phyloP scores from a whole-genome alignment of 1,284 basidiomycete species.

The Tilletia setariae region DNA sequence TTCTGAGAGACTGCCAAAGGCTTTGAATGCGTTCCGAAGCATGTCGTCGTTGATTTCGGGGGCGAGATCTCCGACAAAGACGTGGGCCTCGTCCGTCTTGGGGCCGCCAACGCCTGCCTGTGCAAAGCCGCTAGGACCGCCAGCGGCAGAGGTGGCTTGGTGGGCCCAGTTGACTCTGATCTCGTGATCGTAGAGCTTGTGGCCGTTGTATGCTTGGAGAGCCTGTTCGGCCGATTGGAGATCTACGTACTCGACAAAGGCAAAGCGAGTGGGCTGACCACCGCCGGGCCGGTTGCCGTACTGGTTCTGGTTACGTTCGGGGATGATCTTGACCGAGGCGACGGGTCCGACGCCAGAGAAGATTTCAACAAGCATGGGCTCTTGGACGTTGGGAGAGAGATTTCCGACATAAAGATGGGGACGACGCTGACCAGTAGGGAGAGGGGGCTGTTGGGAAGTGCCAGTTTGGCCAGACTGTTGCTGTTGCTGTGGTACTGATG shows the following conservation, averaged over 20 bases:
- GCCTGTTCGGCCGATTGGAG: constrained; percentile 97
- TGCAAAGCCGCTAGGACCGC: constrained; percentile 2
- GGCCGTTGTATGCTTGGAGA: constrained; percentile 89
- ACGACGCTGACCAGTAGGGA: constrained; percentile 44
- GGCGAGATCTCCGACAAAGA: constrained; percentile 95
- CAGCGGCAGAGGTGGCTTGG: constrained; percentile 25
- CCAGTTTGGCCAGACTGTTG: neutral
- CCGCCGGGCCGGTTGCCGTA: constrained; percentile 56
- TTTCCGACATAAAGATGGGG: constrained; percentile 98
- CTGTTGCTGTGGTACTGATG: neutral
- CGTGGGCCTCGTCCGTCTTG: constrained; percentile 94
- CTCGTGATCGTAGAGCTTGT: constrained; percentile 89
- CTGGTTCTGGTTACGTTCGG: constrained; percentile 86
- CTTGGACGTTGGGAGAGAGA: constrained; percentile 78
- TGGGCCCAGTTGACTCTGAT: constrained; percentile 53
- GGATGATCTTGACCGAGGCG: constrained; percentile 97
- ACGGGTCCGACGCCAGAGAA: constrained; percentile 92
- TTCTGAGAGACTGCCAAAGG: constrained; percentile 90
- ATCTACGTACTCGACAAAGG: constrained; percentile 89
- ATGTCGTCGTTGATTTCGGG: constrained; percentile 98
- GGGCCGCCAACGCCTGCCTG: neutral
- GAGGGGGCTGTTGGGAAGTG: neutral
- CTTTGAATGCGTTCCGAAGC: constrained; percentile 87
- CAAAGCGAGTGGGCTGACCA: constrained; percentile 71
- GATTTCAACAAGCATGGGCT: constrained; percentile 79